Evolutionary conservation across 306 rosid species (phyloP), one percentile per base, ranked within the genome.

Genomic region (Fagus crenata): DNA sequence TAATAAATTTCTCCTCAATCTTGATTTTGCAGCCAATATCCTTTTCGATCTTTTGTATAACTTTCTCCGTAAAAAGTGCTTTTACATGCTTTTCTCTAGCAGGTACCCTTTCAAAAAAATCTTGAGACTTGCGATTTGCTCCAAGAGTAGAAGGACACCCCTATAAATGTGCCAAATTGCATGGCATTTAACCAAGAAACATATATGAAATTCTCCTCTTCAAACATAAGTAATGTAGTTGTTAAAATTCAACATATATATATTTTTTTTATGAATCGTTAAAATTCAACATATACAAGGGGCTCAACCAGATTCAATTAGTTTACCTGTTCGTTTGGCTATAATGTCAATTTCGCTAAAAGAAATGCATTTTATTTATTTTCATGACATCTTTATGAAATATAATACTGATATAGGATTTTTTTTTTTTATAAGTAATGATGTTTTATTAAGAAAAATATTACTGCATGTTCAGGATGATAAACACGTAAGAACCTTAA

Each of bases 81-180:
- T 83, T 90, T 51, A 92, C 78, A 76, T 88, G 84, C 75, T 89
- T 92, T 67, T 90, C 98, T 82, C 99, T 89, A 36, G 98, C 99
- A 5, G 99, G 93, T 59, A 96, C 81, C 89, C 99, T 92, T 85
- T 95, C 96, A 86, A 91, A 88, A 85, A 95, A 95, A 82, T 95
- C 99, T 84, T 92, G 98, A 81, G 97, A 86, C 88, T 87, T 95
- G 72, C 97, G 93, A 81, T 87, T 92, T 64, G 97, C 95, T 85
- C 99, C 99, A 79, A 96, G 95, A 7, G 99, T 96, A 75, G 99
- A 86, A 33, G 99, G 99, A 77, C 99, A 96, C 28, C 99, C 99
- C 99, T 95, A 75, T 11, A 76, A 54, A 81, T 65, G 78, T 64
- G 71, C 53, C 80, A 85, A 70, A 77, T 53, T 59, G 60, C 22